Percentiles rank a stretch among this genome's conserved stretches.
Conservation (phyloP, 306 rosid species). For the Quercus ilex region DNA sequence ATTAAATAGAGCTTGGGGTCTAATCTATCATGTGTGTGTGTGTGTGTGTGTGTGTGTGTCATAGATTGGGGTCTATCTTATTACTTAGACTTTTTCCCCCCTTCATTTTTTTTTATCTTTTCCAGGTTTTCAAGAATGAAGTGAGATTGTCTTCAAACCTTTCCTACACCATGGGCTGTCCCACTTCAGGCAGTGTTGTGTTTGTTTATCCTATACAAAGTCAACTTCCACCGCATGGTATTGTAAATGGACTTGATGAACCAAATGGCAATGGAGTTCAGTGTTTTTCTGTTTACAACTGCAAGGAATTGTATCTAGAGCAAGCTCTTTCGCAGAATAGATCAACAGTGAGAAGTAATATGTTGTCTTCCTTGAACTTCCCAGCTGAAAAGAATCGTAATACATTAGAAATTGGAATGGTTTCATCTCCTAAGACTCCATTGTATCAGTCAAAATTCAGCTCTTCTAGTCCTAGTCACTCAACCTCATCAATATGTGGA, state of each 20-base stretch:
- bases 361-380: conserved; percentile 19
- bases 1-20: not conserved
- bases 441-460: conserved; percentile 44
- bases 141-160: conserved; percentile 68
- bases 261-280: conserved; percentile 18
- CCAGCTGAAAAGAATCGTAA: conserved; percentile 29
- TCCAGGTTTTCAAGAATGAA: conserved; percentile 64
- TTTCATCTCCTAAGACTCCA: conserved; percentile 75
- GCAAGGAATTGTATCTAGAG: conserved; percentile 69
- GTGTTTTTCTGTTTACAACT: conserved; percentile 34
- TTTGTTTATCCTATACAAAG: conserved; percentile 46
- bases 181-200: conserved; percentile 46
- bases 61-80: not conserved
- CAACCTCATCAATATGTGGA: conserved; percentile 44
- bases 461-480: conserved; percentile 27
- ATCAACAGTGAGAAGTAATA: conserved; percentile 27
- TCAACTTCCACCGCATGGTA: conserved; percentile 21
- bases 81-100: not conserved
- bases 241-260: conserved; percentile 31
- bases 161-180: conserved; percentile 70
- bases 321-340: conserved; percentile 38
- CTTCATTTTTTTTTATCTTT: not conserved
- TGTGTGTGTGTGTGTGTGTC: too few species aligned
- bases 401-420: conserved; percentile 36
- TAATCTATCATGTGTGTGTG: not conserved